These are phyloP conservation scores for Atalantia buxifolia DNA, from an alignment of 345 rosid species.

Conservation along the genomic window DNA sequence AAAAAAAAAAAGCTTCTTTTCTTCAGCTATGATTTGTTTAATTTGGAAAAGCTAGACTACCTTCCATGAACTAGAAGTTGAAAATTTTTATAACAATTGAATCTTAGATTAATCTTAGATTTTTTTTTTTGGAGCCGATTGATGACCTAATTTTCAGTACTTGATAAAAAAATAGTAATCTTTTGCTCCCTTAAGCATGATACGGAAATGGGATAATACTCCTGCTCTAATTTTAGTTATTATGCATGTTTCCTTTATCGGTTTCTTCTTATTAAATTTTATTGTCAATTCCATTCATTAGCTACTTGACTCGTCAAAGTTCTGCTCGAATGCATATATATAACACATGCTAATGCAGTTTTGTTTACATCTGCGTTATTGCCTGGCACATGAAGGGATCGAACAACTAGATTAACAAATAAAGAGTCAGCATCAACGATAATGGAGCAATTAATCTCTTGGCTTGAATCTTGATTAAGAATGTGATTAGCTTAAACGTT, in stretches of 20 bases:
- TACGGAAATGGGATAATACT: neutral
- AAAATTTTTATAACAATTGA: neutral
- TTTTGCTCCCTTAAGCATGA: neutral
- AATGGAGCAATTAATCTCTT: conserved; percentile 9
- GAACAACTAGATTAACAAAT: conserved; percentile 11
- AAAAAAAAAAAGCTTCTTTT: neutral
- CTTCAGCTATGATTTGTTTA: conserved; percentile 8
- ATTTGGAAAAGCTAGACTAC: conserved; percentile 7
- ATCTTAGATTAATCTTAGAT: neutral
- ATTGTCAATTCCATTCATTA: neutral
- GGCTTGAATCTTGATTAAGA: neutral
- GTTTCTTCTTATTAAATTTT: neutral
- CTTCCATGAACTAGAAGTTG: neutral
- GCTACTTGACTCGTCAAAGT: conserved; percentile 21
- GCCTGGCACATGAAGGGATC: conserved; percentile 14
- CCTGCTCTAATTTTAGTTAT: neutral
- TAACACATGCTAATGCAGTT: neutral
- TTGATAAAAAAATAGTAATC: neutral
- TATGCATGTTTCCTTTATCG: neutral
- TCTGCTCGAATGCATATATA: neutral
- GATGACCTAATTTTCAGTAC: neutral
- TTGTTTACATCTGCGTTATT: neutral
- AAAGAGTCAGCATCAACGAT: conserved; percentile 12
- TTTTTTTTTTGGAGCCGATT: neutral
- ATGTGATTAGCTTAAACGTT: neutral